A percentile compares a stretch with the other conserved stretches of the same genome.
phyloP scores from a whole-genome alignment of 768 basidiomycete species.

The Boletus eberwhitei region DNA sequence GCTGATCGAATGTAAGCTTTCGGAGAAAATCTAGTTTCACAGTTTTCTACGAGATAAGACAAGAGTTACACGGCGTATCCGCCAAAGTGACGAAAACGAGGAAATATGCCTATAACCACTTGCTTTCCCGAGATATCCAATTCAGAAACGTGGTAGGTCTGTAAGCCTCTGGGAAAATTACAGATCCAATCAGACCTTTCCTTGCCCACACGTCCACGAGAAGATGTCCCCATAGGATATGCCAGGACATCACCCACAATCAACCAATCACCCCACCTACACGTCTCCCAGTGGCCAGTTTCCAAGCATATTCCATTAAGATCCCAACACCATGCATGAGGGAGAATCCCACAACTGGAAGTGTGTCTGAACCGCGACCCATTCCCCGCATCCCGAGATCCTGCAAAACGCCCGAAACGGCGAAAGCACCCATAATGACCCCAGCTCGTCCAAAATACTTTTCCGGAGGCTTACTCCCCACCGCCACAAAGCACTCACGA shows the following conservation, averaged over 20 bases:
- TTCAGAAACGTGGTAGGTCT: slow-evolving; percentile 14
- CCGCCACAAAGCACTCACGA: slow-evolving; percentile 49
- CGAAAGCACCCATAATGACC: slow-evolving; percentile 54
- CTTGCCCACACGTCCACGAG: slow-evolving; percentile 44
- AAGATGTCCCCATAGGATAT: slow-evolving; percentile 43
- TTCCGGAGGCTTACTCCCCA: slow-evolving; percentile 45
- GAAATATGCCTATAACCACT: neutral
- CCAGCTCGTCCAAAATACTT: slow-evolving; percentile 47
- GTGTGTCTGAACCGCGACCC: slow-evolving; percentile 49
- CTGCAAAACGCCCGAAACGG: slow-evolving; percentile 57
- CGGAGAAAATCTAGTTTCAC: neutral
- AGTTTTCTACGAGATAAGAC: neutral
- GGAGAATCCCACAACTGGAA: slow-evolving; percentile 48
- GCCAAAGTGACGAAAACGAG: neutral
- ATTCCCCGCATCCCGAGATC: slow-evolving; percentile 56
- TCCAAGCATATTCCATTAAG: slow-evolving; percentile 48
- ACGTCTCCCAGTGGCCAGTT: slow-evolving; percentile 38
- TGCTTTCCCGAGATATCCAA: slow-evolving; percentile 1
- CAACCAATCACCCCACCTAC: slow-evolving; percentile 48
- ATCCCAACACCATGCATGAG: slow-evolving; percentile 53
- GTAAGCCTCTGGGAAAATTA: slow-evolving; percentile 14
- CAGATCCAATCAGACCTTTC: slow-evolving; percentile 18
- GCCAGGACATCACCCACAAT: slow-evolving; percentile 51
- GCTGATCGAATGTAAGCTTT: neutral
- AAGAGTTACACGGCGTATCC: neutral